Evolutionary conservation across 148 eudicot species (phyloP).

Genomic region (Mesembryanthemum crystallinum): DNA sequence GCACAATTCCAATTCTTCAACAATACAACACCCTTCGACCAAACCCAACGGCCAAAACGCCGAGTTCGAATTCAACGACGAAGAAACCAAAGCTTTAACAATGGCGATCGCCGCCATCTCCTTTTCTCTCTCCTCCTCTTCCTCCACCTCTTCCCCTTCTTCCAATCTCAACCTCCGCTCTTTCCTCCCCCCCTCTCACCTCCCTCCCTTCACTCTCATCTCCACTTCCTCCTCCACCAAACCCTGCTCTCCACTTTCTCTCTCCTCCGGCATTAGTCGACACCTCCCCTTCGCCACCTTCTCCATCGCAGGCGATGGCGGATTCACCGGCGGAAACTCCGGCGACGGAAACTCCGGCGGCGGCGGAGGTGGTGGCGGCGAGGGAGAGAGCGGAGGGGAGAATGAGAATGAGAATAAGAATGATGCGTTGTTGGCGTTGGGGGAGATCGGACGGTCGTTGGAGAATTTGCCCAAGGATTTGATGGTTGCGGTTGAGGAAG

Average conservation of each 20-base stretch:
- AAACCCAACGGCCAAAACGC: background rate
- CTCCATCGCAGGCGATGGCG: slow-evolving; percentile 22
- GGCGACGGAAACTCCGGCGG: slow-evolving; percentile 32
- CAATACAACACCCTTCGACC: background rate
- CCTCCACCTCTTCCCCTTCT: slow-evolving; percentile 15
- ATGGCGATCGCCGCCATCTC: slow-evolving; percentile 36
- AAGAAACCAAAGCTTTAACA: slow-evolving; percentile 9
- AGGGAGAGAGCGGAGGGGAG: slow-evolving; percentile 11
- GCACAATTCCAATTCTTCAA: background rate
- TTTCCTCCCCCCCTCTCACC: slow-evolving; percentile 8
- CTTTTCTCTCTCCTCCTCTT: slow-evolving; percentile 25
- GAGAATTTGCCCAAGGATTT: slow-evolving; percentile 84
- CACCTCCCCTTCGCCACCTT: slow-evolving; percentile 10
- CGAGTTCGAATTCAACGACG: background rate
- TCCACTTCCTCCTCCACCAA: slow-evolving; percentile 1
- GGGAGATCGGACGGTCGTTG: slow-evolving; percentile 45
- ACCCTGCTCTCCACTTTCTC: slow-evolving; percentile 10
- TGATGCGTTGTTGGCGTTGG: slow-evolving; percentile 63
- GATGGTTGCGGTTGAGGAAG: slow-evolving; percentile 58
- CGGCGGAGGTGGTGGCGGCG: slow-evolving; percentile 35
- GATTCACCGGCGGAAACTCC: slow-evolving; percentile 25
- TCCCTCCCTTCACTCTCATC: background rate
- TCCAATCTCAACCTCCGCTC: slow-evolving; percentile 8
- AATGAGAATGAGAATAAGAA: slow-evolving; percentile 38
- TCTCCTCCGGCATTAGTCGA: slow-evolving; percentile 26